Evolutionary conservation across 2,329 filamentous ascomycete species (phyloP).

Genomic region (Aspergillus thermomutatus): DNA sequence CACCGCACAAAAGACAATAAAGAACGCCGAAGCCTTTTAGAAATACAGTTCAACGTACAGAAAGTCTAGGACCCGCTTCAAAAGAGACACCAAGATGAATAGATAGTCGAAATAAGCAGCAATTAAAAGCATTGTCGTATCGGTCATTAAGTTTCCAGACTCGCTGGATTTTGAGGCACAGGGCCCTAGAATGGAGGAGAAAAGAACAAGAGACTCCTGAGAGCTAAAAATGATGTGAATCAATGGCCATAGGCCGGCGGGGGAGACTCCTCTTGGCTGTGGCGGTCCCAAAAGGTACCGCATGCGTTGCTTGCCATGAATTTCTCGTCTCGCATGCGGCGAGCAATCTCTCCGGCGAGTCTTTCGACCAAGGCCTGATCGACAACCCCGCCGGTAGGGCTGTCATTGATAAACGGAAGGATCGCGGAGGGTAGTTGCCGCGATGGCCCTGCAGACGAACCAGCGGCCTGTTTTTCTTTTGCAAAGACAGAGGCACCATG

Average conservation of each 20-base stretch:
- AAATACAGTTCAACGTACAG: conserved; percentile 25
- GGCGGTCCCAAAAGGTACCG: conserved; percentile 36
- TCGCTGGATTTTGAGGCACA: conserved; percentile 9
- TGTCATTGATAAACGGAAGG: conserved; percentile 36
- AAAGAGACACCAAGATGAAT: conserved; percentile 3
- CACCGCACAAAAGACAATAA: conserved; percentile 9
- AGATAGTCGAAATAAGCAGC: conserved; percentile 1
- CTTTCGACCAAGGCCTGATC: conserved; percentile 52
- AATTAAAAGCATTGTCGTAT: conserved; percentile 20
- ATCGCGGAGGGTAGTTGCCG: conserved; percentile 31
- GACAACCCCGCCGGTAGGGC: conserved; percentile 34
- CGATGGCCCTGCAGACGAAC: conserved; percentile 19
- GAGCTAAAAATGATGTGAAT: conserved; percentile 11
- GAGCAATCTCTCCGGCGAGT: conserved; percentile 87
- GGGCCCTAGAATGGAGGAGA: conserved; percentile 6
- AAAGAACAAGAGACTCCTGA: conserved; percentile 8
- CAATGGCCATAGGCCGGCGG: conserved; percentile 46
- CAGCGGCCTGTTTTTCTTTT: conserved; percentile 28
- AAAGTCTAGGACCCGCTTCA: conserved; percentile 22
- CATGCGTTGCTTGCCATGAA: conserved; percentile 29
- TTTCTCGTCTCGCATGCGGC: conserved; percentile 83
- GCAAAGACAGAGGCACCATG: conserved; percentile 11
- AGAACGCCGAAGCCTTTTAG: conserved; percentile 24
- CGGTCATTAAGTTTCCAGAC: conserved; percentile 19
- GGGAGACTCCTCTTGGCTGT: conserved; percentile 35